Conservation (phyloP, 1,284 basidiomycete genomes). For the Ganoderma leucocontextum region DNA sequence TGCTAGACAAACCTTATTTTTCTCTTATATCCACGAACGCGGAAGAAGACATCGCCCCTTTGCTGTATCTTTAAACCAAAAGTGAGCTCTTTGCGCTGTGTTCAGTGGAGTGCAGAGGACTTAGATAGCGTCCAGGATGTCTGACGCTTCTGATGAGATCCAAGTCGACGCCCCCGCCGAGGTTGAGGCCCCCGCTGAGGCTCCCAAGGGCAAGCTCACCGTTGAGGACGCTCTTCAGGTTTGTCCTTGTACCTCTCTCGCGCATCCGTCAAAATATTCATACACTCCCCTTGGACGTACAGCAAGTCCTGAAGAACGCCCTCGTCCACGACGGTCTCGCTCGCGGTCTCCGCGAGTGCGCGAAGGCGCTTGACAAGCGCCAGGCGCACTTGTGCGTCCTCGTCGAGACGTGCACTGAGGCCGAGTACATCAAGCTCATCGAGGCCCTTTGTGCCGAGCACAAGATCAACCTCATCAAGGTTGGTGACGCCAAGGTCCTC, state of each 20-base stretch:
- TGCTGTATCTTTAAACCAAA: slow-evolving; percentile 48
- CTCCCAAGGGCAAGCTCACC: slow-evolving; percentile 93
- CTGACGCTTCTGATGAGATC: slow-evolving; percentile 98
- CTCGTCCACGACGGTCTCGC: slow-evolving; percentile 98
- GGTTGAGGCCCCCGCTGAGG: slow-evolving; percentile 85
- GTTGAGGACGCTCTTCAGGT: slow-evolving; percentile 99
- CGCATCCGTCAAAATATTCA: background rate
- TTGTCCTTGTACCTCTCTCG: background rate
- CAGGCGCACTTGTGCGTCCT: slow-evolving; percentile 99
- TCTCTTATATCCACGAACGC: slow-evolving; percentile 83
- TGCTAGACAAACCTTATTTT: slow-evolving; percentile 52
- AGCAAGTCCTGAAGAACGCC: slow-evolving; percentile 96
- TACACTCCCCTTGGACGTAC: background rate
- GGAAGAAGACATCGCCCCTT: slow-evolving; percentile 84
- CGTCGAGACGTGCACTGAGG: slow-evolving; percentile 98
- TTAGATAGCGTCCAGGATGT: slow-evolving; percentile 69
- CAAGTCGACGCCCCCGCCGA: slow-evolving; percentile 80
- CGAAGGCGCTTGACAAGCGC: slow-evolving; percentile 98
- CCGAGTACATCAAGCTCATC: slow-evolving; percentile 99
- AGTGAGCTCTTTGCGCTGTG: slow-evolving; percentile 43
- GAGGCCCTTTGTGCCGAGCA: slow-evolving; percentile 99
- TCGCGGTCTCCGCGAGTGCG: slow-evolving; percentile 96
- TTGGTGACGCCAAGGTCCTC: slow-evolving; percentile 96
- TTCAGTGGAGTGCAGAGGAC: background rate
- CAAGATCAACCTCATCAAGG: slow-evolving; percentile 99